A percentile compares a stretch with the other conserved stretches of the same genome.
Evolutionary conservation across 2,329 filamentous ascomycete genomes (phyloP).

Genomic region (Penicillium sumatraense): DNA sequence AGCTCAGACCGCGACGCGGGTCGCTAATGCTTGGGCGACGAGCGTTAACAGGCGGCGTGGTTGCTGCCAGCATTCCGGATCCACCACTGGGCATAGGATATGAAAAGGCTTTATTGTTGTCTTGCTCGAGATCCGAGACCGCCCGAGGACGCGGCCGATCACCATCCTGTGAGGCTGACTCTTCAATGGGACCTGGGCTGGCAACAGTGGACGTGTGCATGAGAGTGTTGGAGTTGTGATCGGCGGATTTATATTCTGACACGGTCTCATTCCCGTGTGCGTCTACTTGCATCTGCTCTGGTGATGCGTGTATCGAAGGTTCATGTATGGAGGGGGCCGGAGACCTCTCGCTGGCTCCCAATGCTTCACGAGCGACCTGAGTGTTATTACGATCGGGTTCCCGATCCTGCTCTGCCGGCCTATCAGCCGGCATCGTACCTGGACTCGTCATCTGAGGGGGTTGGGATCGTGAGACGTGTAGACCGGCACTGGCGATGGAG

Average conservation of each 20-base stretch:
- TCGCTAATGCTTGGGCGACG: conserved; percentile 45
- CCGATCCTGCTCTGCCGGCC: conserved; percentile 36
- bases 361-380: conserved; percentile 47
- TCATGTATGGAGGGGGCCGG: conserved; percentile 49
- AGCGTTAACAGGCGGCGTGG: not conserved
- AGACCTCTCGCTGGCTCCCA: conserved; percentile 44
- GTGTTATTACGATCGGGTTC: conserved; percentile 41
- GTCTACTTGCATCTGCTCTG: conserved; percentile 51
- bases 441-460: conserved; percentile 47
- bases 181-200: conserved; percentile 53
- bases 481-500: conserved; percentile 48
- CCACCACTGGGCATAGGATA: conserved; percentile 63
- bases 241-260: conserved; percentile 54
- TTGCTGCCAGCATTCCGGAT: not conserved
- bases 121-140: conserved; percentile 44
- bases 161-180: conserved; percentile 47
- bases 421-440: conserved; percentile 56
- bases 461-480: conserved; percentile 46
- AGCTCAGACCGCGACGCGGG: conserved; percentile 62
- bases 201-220: conserved; percentile 55
- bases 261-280: conserved; percentile 54
- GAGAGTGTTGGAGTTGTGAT: conserved; percentile 56
- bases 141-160: conserved; percentile 44
- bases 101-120: conserved; percentile 63
- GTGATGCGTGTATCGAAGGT: conserved; percentile 50